These are phyloP conservation scores for Suhomyces xylopsoci DNA, from an alignment of 805 yeast genomes.

Conservation along the genomic window DNA sequence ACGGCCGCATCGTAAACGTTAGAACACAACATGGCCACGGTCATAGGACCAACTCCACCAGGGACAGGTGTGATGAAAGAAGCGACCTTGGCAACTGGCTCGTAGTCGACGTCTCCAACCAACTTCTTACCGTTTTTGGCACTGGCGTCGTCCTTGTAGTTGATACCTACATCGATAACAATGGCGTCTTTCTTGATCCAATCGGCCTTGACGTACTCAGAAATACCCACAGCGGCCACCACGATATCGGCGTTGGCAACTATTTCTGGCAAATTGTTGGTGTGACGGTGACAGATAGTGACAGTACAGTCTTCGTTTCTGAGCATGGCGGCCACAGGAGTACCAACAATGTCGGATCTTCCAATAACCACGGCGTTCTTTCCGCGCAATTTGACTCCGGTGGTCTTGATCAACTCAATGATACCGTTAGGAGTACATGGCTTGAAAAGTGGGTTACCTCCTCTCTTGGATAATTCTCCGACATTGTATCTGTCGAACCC, in stretches of 20 bases:
- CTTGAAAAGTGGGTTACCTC: conserved; percentile 75
- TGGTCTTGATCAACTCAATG: conserved; percentile 70
- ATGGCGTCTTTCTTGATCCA: conserved; percentile 69
- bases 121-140: conserved; percentile 67
- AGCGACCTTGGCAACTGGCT: conserved; percentile 51
- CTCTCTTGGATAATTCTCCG: conserved; percentile 86
- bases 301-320: conserved; percentile 83
- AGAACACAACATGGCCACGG: conserved; percentile 85
- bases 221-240: conserved; percentile 71
- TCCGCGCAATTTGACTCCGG: conserved; percentile 69
- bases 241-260: conserved; percentile 72
- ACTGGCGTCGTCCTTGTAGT: conserved; percentile 62
- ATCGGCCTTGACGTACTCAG: conserved; percentile 68
- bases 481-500: conserved; percentile 88
- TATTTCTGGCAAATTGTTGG: conserved; percentile 54
- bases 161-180: conserved; percentile 82
- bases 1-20: conserved; percentile 82
- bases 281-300: conserved; percentile 76
- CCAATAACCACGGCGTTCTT: conserved; percentile 89
- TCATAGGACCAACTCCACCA: conserved; percentile 93
- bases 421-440: conserved; percentile 98
- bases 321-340: conserved; percentile 83
- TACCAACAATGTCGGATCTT: conserved; percentile 93
- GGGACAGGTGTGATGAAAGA: conserved; percentile 81
- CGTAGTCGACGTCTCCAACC: conserved; percentile 78